Base-by-base conservation (phyloP, 1,284 basidiomycete species). In the Trichosporon faecale region DNA sequence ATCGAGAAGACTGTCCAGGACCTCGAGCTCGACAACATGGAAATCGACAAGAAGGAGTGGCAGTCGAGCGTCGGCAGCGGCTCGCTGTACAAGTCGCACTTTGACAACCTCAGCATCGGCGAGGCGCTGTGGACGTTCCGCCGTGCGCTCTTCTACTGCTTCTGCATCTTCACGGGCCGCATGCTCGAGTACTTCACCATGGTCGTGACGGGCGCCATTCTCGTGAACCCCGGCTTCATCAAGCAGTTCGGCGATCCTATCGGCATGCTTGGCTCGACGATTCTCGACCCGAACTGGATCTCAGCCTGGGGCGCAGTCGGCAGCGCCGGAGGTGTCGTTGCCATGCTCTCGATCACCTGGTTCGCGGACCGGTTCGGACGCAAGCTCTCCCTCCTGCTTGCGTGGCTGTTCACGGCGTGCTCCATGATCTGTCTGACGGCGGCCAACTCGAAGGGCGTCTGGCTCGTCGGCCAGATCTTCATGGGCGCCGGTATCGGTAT, bases 141-240 rank as follows among this genome's bases (percentile, higher is more conserved):
- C 6, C 57, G 70, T 23, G 60, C 68, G 11, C 67, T 70, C 31
- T 31, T 76, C 64, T 64, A 68, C 57, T 37, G 55, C 23, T 49
- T 75, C n/a, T 33, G 55, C 8, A 69, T 75, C 37, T 77, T 72
- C 69, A 77, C 73, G 6, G 73, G 72, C 0, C 70, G 69, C 61
- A 64, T 77, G 40, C 70, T 68, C 66, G 74, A 75, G 66, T 72
- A 71, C 25, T 75, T 74, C 31, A 68, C 72, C 66, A 70, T 75
- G 46, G 33, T 25, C 4, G 21, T 23, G 5, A 44, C 16, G 16
- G 55, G 68, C 18, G 68, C 49, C 2, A 55, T 74, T 18, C 29
- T 74, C 14, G 73, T 71, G 27, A 74, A 74, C 46, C 37, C 57
- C 1, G 73, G 73, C 25, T 74, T 74, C 57, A 66, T 74, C 40